Evolutionary conservation across 345 rosid species (phyloP), one percentile per base, ranked within the genome.

Genomic region (Euphorbia peplus): DNA sequence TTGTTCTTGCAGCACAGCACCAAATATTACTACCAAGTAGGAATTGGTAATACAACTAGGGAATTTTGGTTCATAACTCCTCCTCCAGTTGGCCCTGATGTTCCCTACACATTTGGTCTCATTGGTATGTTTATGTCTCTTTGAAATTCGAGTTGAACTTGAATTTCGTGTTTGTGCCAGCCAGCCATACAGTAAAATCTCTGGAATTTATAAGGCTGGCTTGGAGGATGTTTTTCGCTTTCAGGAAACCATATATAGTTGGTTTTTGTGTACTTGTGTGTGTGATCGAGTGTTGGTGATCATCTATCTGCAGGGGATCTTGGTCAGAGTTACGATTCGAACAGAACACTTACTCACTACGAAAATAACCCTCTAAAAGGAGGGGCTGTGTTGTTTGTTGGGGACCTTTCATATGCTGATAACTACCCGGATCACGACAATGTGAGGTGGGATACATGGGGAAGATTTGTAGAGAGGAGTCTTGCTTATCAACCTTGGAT

Each of bases 401-500:
- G 99, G 5, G 98, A 93, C 76, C 82, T 93, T 64, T 89, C 96
- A 12, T 93, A 93, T 8, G 98, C 98, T 11, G 98, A 93, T 77
- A 64, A 35, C 67, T 87, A 93, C 70, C 83, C 88, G 0, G 51
- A 83, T 68, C 86, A 88, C 22, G 92, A 93, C 71, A 91, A 89
- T 66, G 79, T 39, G 8, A 82, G 97, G 68, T 93, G 98, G 97
- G 98, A 93, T 73, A 77, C 85, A 48, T 93, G 97, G 97, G 98
- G 84, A 70, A 85, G 97, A 79, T 93, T 93, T 70, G 76, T 73
- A 25, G 98, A 93, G 81, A 86, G 97, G 75, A 89, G 83, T 50
- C 83, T 66, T 65, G 97, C 98, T 67, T 91, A 93, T 81, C 96
- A 91, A 59, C 97, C 98, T 3, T 93, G 98, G 97, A 91, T 93